These are phyloP conservation scores for Linnemannia zychae DNA, from an alignment of 192 early-diverging fungal genomes.

Conservation along the genomic window DNA sequence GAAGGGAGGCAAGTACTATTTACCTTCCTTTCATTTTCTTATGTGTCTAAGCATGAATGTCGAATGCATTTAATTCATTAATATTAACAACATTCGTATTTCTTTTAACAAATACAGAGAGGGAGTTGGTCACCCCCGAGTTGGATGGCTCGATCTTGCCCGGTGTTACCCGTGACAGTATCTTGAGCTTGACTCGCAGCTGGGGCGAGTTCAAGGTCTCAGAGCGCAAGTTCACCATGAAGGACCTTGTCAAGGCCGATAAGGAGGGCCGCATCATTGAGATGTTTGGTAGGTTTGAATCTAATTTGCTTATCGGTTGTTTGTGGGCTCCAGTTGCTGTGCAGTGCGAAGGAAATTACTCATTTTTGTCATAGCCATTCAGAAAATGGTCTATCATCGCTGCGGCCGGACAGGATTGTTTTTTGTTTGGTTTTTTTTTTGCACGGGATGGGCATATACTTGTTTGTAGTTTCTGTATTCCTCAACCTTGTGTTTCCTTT, in stretches of 20 bases:
- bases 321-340: background rate
- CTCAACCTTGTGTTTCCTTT: background rate
- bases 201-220: conserved; percentile 93
- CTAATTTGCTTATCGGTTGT: background rate
- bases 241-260: conserved; percentile 78
- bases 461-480: background rate
- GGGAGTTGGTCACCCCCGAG: conserved; percentile 90
- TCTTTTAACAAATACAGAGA: conserved; percentile 54
- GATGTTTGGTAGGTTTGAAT: conserved; percentile 81
- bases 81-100: background rate
- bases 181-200: conserved; percentile 78
- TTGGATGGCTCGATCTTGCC: conserved; percentile 96
- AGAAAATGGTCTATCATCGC: background rate
- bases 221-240: conserved; percentile 89
- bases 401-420: too few species aligned
- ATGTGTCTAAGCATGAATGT: background rate
- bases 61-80: background rate
- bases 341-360: conserved; percentile 11
- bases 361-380: background rate
- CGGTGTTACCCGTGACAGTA: conserved; percentile 95
- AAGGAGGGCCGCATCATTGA: conserved; percentile 87
- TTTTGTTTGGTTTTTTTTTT: background rate
- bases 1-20: conserved; percentile 62
- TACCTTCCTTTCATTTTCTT: background rate
- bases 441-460: background rate